These are phyloP conservation scores for Gossypium thurberi DNA, from an alignment of 345 rosid species.

Conservation along the genomic window DNA sequence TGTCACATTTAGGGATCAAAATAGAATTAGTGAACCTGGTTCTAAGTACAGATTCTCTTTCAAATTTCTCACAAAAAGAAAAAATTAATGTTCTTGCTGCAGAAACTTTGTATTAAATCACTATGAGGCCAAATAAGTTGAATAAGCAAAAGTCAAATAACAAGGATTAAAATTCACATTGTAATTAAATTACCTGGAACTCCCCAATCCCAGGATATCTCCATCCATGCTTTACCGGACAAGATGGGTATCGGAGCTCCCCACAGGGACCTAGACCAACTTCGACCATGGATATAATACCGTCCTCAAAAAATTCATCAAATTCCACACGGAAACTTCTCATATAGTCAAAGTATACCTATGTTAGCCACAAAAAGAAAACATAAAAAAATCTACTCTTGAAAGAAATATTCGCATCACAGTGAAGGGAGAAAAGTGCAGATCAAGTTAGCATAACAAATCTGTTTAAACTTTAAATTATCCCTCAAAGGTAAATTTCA, in stretches of 20 bases:
- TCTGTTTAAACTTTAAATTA: not conserved
- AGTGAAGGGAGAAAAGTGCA: not conserved
- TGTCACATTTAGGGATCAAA: not conserved
- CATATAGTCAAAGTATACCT: slow-evolving; percentile 98
- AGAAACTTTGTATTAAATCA: not conserved
- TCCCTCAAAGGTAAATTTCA: not conserved
- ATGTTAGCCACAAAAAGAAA: slow-evolving; percentile 20
- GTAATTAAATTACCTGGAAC: slow-evolving; percentile 64
- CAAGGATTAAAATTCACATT: slow-evolving; percentile 6
- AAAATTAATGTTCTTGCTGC: not conserved
- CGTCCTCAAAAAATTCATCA: slow-evolving; percentile 60
- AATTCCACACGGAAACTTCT: slow-evolving; percentile 91
- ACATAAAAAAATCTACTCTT: not conserved
- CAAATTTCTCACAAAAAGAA: not conserved
- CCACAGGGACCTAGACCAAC: slow-evolving; percentile 99
- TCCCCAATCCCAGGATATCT: slow-evolving; percentile 97
- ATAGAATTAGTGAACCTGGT: not conserved
- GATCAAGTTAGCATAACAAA: slow-evolving; percentile 1
- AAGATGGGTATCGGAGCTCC: slow-evolving; percentile 89
- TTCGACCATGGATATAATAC: slow-evolving; percentile 69
- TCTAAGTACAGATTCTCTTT: not conserved
- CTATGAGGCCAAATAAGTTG: not conserved
- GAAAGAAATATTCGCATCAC: not conserved
- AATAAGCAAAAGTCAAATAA: slow-evolving; percentile 2
- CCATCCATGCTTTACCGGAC: slow-evolving; percentile 97